These are phyloP conservation scores for Fusarium drepaniforme DNA, from an alignment of 2,329 filamentous ascomycete genomes.

Conservation along the genomic window DNA sequence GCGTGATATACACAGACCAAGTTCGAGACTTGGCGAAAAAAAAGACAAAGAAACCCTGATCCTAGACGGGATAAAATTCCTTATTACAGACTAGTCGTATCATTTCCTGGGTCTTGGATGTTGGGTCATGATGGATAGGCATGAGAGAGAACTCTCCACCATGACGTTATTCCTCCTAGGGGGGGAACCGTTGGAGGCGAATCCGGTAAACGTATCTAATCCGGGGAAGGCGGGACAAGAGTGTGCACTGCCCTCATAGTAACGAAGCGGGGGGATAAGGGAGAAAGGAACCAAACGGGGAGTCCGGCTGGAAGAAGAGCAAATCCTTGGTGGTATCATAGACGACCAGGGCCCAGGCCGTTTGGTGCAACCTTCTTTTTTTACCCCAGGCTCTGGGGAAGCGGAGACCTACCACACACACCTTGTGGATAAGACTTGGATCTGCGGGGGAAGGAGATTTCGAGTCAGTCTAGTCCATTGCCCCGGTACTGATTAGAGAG, in stretches of 20 bases:
- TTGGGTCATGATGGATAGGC: background rate
- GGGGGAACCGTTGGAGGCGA: background rate
- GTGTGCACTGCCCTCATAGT: background rate
- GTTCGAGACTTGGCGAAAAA: background rate
- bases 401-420: background rate
- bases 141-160: background rate
- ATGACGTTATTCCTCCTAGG: background rate
- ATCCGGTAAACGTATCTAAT: constrained; percentile 1
- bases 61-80: background rate
- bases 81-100: background rate
- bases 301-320: background rate
- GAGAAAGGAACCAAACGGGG: background rate
- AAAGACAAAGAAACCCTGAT: background rate
- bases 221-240: constrained; percentile 1
- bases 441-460: constrained; percentile 1
- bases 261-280: background rate
- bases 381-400: constrained; percentile 7
- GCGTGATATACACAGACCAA: background rate
- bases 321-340: background rate
- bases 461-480: background rate
- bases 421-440: background rate
- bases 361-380: background rate
- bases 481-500: background rate
- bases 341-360: background rate
- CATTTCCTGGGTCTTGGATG: background rate